Base-by-base conservation (phyloP, 208 protist species). In the Blechomonas ayalai region DNA sequence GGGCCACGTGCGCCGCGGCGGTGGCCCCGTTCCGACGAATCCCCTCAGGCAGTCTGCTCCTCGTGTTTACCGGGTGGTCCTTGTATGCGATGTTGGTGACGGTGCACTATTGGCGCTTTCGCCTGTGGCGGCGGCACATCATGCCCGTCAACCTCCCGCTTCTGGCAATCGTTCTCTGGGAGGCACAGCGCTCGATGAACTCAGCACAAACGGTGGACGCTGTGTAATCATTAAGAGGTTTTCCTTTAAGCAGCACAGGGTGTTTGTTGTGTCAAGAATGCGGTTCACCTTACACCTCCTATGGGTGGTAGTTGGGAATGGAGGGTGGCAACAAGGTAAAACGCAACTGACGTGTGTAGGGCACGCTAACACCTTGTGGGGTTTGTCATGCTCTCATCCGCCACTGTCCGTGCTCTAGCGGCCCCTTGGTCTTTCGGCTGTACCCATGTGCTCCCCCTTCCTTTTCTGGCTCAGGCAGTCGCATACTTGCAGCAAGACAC, bases 71-170 rank as follows among this genome's bases (percentile, higher is more conserved):
- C 10, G 67, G 67, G 2, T 92, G 83, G 80, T 67, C 73, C 37
- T 72, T 85, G 24, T 92, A 92, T 38, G 69, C 75, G 19, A 76
- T 79, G 69, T 51, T 92, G 6, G 79, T 92, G n/a, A 73, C 53
- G 15, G 59, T 59, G n/a, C 75, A 85, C 56, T 76, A 80, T 37
- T 66, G 71, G 67, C 78, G 61, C 16, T 88, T 78, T 28, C 54
- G 63, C 15, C 67, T 86, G n/a, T 89, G 74, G 76, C 47, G 65
- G 20, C 40, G 54, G 12, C 83, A 92, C 37, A 57, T 92, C 41
- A 49, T 92, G 22, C 83, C 83, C 2, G 83, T 92, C 18, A 78
- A 64, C 27, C 26, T 54, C 0, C 83, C 83, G 28, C 67, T 89
- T 0, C 13, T 67, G 13, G 22, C 59, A 19, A 33, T 76, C n/a